Conservation (phyloP, 805 yeast species). For the Komagataella populi region DNA sequence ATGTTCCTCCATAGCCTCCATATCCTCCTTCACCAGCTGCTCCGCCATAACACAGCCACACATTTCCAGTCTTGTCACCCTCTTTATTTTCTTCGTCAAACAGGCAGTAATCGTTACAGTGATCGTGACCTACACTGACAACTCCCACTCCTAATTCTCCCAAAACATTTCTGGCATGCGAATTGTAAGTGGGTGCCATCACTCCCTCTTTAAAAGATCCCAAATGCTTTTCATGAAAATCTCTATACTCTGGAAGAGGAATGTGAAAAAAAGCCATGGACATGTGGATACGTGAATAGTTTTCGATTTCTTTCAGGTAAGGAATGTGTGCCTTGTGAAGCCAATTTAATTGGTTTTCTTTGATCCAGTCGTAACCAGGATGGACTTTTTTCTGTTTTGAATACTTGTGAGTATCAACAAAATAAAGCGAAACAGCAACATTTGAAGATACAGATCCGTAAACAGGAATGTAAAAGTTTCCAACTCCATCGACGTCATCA, state of each 20-base stretch:
- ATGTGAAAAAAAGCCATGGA: slow-evolving; percentile 92
- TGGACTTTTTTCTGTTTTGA: slow-evolving; percentile 46
- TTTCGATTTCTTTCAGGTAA: slow-evolving; percentile 14
- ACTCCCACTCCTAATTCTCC: slow-evolving; percentile 60
- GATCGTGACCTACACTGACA: slow-evolving; percentile 86
- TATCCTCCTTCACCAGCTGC: slow-evolving; percentile 93
- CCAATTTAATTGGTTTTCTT: slow-evolving; percentile 52
- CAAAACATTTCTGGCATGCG: slow-evolving; percentile 49
- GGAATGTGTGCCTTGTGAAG: slow-evolving; percentile 23
- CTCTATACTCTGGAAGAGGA: slow-evolving; percentile 76
- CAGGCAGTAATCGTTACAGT: slow-evolving; percentile 84
- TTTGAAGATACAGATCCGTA: slow-evolving; percentile 11
- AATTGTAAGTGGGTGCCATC: slow-evolving; percentile 63
- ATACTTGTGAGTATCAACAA: slow-evolving; percentile 76
- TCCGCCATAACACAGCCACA: slow-evolving; percentile 91
- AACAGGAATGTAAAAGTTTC: slow-evolving; percentile 54
- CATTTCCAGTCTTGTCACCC: slow-evolving; percentile 9
- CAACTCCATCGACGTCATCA: slow-evolving; percentile 59
- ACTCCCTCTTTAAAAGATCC: slow-evolving; percentile 64
- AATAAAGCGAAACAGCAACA: slow-evolving; percentile 50
- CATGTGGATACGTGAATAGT: slow-evolving; percentile 30
- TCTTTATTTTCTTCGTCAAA: slow-evolving; percentile 24
- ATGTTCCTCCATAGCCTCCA: slow-evolving; percentile 81
- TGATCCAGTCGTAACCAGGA: slow-evolving; percentile 83
- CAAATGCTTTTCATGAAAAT: slow-evolving; percentile 23